Evolutionary conservation across 2,329 filamentous ascomycete species (phyloP).

Genomic region (Fusarium hostae): DNA sequence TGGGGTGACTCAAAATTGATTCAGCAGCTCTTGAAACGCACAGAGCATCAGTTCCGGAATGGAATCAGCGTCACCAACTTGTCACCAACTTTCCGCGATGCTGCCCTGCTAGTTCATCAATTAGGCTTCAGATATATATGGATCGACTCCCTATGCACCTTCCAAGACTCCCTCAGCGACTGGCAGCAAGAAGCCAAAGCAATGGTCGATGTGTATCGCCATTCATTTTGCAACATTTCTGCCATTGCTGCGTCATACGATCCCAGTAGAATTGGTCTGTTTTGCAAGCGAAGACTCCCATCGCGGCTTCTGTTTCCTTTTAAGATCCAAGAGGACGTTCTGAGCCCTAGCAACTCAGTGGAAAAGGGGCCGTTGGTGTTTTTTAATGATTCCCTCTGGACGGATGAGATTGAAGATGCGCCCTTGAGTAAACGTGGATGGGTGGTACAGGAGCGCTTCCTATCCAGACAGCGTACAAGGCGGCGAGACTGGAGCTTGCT

Average conservation of each 20-base stretch:
- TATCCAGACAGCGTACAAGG: background rate
- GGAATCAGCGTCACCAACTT: background rate
- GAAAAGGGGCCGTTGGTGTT: background rate
- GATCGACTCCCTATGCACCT: background rate
- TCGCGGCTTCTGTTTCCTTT: background rate
- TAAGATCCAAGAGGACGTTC: too few relatives aligned
- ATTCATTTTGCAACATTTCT: background rate
- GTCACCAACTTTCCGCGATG: background rate
- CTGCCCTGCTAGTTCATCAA: rapidly evolving
- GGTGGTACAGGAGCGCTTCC: rapidly evolving
- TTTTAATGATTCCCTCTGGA: background rate
- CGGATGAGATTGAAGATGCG: rapidly evolving
- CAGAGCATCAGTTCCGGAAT: rapidly evolving
- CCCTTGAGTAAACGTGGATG: rapidly evolving
- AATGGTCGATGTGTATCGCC: rapidly evolving
- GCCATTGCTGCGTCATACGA: background rate
- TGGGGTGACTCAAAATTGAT: background rate
- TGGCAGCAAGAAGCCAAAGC: background rate
- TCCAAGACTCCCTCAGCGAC: background rate
- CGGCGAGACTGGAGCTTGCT: background rate
- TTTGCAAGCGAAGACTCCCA: background rate
- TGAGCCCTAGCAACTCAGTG: too few relatives aligned
- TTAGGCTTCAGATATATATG: background rate
- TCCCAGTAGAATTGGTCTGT: rapidly evolving
- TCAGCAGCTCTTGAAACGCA: background rate